Percentiles rank a stretch among this genome's conserved stretches.
Evolutionary conservation across 139 green algal species (phyloP).

Genomic region (Trebouxia sp.): DNA sequence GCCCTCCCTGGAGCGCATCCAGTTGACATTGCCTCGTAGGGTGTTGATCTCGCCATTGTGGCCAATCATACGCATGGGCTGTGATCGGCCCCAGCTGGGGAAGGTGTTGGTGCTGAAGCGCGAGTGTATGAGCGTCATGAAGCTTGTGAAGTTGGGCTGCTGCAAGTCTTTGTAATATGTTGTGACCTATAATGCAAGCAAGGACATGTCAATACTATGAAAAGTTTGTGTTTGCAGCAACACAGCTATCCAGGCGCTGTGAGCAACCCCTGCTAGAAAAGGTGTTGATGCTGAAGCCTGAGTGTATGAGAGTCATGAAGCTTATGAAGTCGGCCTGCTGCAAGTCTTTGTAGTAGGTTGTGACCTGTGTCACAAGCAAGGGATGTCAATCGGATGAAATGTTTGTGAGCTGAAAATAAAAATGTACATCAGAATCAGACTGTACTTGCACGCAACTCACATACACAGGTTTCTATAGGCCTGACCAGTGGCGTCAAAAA

Average conservation of each 20-base stretch:
- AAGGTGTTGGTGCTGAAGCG: conserved; percentile 99
- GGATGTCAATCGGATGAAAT: background rate
- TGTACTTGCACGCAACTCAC: no score
- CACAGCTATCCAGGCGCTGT: conserved; percentile 93
- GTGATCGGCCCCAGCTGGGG: conserved; percentile 87
- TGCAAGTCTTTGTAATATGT: conserved; percentile 52
- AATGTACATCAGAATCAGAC: no score
- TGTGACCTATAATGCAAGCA: background rate
- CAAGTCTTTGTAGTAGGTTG: conserved; percentile 45
- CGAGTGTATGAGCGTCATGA: conserved; percentile 93
- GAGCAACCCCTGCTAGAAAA: conserved; percentile 92
- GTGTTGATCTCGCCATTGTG: conserved; percentile 97
- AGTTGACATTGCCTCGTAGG: conserved; percentile 83
- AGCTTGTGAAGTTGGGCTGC: conserved; percentile 75
- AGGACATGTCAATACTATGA: background rate
- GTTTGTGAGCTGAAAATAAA: no score
- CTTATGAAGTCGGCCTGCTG: conserved; percentile 73
- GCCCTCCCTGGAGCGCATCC: conserved; percentile 93
- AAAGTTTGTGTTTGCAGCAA: no score
- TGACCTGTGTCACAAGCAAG: background rate
- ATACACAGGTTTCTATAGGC: no score
- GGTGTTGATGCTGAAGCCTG: conserved; percentile 96
- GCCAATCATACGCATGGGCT: conserved; percentile 93
- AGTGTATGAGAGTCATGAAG: conserved; percentile 95
- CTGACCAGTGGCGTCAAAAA: no score